Evolutionary conservation across 208 protist genomes (phyloP).

Genomic region (Trypanosoma platydactyli): DNA sequence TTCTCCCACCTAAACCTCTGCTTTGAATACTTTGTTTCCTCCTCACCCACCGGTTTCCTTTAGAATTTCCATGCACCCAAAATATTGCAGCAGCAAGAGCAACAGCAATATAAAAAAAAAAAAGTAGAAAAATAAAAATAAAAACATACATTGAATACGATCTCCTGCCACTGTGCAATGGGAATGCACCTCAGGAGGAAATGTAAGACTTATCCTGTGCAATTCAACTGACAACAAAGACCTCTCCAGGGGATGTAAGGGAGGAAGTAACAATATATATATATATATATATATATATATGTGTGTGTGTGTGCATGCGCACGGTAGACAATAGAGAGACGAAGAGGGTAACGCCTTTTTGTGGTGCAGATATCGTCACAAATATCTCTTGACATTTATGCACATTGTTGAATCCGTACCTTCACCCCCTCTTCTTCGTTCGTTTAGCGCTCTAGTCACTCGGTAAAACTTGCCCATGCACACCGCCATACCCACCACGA

Average conservation of each 20-base stretch:
- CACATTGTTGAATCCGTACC: no score
- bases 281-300: no score
- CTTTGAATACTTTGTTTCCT: constrained; percentile 2
- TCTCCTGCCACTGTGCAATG: no score
- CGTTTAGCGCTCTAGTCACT: constrained; percentile 18
- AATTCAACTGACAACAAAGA: constrained; percentile 2
- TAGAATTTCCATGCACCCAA: not conserved
- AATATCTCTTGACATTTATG: not conserved
- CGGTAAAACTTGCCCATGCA: constrained; percentile 4
- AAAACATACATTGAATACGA: not conserved
- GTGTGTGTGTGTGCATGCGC: no score
- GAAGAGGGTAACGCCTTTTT: not conserved
- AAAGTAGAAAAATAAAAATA: not conserved
- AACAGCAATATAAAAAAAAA: constrained; percentile 23
- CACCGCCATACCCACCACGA: not conserved
- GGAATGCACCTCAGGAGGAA: constrained; percentile 8
- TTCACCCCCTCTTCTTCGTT: not conserved
- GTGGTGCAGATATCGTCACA: not conserved
- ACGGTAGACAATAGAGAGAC: no score
- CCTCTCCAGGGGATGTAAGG: constrained; percentile 10
- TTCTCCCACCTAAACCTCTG: constrained; percentile 1
- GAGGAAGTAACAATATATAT: not conserved
- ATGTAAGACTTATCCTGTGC: not conserved
- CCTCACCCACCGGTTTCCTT: not conserved
- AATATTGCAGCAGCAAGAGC: constrained; percentile 2